These are phyloP conservation scores for Acorus gramineus DNA, from an alignment of 106 monocot genomes.

Conservation along the genomic window DNA sequence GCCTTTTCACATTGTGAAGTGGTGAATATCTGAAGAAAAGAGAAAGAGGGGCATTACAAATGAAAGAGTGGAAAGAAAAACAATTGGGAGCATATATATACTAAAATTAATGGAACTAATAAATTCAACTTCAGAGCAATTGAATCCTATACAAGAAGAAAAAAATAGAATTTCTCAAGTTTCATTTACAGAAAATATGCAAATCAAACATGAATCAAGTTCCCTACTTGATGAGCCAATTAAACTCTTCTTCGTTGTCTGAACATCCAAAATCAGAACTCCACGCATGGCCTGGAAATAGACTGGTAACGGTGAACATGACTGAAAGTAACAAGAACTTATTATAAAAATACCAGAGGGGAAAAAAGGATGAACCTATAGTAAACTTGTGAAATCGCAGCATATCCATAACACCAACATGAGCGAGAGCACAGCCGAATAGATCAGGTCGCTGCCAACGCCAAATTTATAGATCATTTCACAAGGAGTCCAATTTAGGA, in stretches of 20 bases:
- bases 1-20: constrained; percentile 84
- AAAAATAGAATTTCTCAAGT: background rate
- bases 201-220: background rate
- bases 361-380: constrained; percentile 35
- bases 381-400: constrained; percentile 95
- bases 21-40: constrained; percentile 72
- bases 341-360: background rate
- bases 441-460: constrained; percentile 80
- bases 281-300: constrained; percentile 66
- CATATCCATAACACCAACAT: constrained; percentile 99
- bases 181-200: no score
- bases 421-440: constrained; percentile 90
- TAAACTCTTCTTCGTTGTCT: constrained; percentile 75
- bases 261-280: constrained; percentile 93
- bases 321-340: background rate
- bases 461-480: constrained; percentile 4
- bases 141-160: background rate
- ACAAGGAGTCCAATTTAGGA: background rate
- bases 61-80: background rate
- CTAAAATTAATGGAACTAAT: no score
- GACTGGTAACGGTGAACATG: background rate
- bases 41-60: background rate
- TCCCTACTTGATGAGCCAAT: constrained; percentile 83
- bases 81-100: no score
- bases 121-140: no score